Percentiles rank a stretch among this genome's conserved stretches.
Conservation (phyloP, 2,329 filamentous ascomycete species). For the Graphilbum sp. region DNA sequence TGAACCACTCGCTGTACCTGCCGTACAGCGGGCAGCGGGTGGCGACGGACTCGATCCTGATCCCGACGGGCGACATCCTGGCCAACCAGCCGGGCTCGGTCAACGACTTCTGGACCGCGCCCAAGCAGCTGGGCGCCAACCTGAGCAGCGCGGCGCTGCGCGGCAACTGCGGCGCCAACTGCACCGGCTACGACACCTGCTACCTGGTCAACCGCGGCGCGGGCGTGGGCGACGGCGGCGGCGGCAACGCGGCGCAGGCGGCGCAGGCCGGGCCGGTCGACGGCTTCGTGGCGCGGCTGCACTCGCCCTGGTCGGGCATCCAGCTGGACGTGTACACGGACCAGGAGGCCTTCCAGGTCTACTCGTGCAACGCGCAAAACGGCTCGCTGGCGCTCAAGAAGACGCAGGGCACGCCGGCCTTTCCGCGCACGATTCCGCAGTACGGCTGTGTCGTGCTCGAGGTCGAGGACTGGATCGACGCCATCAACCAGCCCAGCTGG, state of each 20-base stretch:
- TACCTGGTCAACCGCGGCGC: slow-evolving; percentile 51
- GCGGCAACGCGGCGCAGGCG: slow-evolving; percentile 39
- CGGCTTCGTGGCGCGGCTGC: slow-evolving; percentile 47
- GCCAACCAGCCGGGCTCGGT: slow-evolving; percentile 49
- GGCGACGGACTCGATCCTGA: slow-evolving; percentile 52
- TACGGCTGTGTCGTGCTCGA: slow-evolving; percentile 84
- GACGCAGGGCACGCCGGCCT: slow-evolving; percentile 41
- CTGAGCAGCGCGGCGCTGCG: slow-evolving; percentile 41
- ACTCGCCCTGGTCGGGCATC: slow-evolving; percentile 66
- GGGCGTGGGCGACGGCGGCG: slow-evolving; percentile 34
- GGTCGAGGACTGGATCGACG: slow-evolving; percentile 87
- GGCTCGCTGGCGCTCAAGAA: slow-evolving; percentile 53
- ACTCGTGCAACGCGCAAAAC: slow-evolving; percentile 65
- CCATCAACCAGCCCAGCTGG: slow-evolving; percentile 86
- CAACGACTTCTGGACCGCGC: slow-evolving; percentile 68
- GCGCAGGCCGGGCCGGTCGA: no score
- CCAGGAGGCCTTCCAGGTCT: slow-evolving; percentile 79
- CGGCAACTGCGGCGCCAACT: slow-evolving; percentile 65
- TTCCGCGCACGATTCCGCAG: slow-evolving; percentile 48
- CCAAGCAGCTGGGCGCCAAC: slow-evolving; percentile 64
- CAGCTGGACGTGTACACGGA: slow-evolving; percentile 66
- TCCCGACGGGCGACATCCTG: slow-evolving; percentile 63
- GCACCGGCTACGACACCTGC: slow-evolving; percentile 68
- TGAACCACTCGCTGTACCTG: slow-evolving; percentile 58
- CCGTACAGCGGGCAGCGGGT: slow-evolving; percentile 58